phyloP scores from a whole-genome alignment of 2,329 filamentous ascomycete genomes.

The Hypoxylon sp. region DNA sequence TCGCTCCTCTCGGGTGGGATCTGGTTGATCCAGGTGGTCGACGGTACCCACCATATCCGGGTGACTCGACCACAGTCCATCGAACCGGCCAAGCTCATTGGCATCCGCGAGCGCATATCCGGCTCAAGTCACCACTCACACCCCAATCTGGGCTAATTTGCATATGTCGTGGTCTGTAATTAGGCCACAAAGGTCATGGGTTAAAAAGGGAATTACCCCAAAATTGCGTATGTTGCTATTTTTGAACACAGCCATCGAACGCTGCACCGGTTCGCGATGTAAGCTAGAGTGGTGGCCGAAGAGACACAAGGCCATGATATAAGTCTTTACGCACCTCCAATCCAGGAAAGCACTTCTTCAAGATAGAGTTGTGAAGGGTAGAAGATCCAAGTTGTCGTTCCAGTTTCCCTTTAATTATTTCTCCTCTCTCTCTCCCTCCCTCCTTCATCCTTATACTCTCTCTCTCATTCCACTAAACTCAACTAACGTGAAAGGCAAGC shows the following conservation, averaged over 20 bases:
- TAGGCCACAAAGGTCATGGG: slow-evolving; percentile 46
- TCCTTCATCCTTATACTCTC: slow-evolving; percentile 43
- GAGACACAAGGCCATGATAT: slow-evolving; percentile 62
- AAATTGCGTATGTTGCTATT: slow-evolving; percentile 49
- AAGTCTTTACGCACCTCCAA: slow-evolving; percentile 63
- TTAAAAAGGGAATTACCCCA: slow-evolving; percentile 54
- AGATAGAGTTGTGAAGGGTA: slow-evolving; percentile 53
- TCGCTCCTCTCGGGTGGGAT: slow-evolving; percentile 43
- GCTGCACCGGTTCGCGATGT: slow-evolving; percentile 44
- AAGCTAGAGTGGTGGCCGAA: slow-evolving; percentile 49
- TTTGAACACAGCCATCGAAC: slow-evolving; percentile 53
- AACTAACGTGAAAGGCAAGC: slow-evolving; percentile 61
- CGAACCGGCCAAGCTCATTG: slow-evolving; percentile 52
- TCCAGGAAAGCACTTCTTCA: slow-evolving; percentile 51
- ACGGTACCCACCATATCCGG: slow-evolving; percentile 39
- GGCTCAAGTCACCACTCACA: slow-evolving; percentile 42
- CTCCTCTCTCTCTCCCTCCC: slow-evolving; percentile 49
- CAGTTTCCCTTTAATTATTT: slow-evolving; percentile 52
- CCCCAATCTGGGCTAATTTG: slow-evolving; percentile 45
- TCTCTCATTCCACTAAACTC: slow-evolving; percentile 44
- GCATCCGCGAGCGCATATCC: slow-evolving; percentile 57
- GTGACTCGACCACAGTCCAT: slow-evolving; percentile 43
- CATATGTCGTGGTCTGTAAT: slow-evolving; percentile 47
- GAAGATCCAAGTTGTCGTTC: slow-evolving; percentile 62
- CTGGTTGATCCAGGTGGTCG: slow-evolving; percentile 43